Evolutionary conservation across 352 stramenopile species (phyloP), one percentile per base, ranked within the genome.

Genomic region (Globisporangium emineosum): DNA sequence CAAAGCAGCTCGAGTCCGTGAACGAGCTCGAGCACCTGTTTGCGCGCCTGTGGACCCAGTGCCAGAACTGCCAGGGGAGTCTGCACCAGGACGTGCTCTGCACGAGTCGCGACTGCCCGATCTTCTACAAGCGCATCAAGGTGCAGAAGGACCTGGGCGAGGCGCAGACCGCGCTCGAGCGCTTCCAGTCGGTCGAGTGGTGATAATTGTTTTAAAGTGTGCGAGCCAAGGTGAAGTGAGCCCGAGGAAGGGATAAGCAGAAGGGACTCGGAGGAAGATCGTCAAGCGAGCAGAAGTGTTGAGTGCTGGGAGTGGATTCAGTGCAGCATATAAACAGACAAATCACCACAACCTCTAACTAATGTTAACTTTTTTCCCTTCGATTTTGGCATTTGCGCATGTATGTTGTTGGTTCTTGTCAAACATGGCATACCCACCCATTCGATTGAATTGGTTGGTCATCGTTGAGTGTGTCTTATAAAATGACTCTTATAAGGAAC

Each of bases 41-140:
- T 78, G 81, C 83, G 45, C 77, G 96, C 5, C 77, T 99, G 17
- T 99, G 97, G 97, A 98, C 97, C 7, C 89, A 98, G 64, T 99
- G 97, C 64, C 98, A 99, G 81, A 90, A 98, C 71, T 99, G 98
- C 73, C 97, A 99, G 80, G 97, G 96, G 37, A 98, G 90, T 72
- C 77, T 99, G 55, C 96, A 99, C 75, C 97, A 98, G 72, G 85
- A 93, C 45, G 88, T 94, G 67, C 72, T 97, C n/a, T 99, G 97
- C 80, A 98, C 94, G 43, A 98, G 94, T 68, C 94, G 97, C 69
- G 98, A 99, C 68, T 99, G 98, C 62, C 94, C 95, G 33, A 99
- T 99, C 66, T 99, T 99, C 73, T 99, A 99, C 82, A 98, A 99
- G 70, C 93, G 98, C 60, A 99, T 99, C 75, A 99, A 99, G 83